Conservation (phyloP, 352 stramenopile species). For the Elongisporangium undulatum region DNA sequence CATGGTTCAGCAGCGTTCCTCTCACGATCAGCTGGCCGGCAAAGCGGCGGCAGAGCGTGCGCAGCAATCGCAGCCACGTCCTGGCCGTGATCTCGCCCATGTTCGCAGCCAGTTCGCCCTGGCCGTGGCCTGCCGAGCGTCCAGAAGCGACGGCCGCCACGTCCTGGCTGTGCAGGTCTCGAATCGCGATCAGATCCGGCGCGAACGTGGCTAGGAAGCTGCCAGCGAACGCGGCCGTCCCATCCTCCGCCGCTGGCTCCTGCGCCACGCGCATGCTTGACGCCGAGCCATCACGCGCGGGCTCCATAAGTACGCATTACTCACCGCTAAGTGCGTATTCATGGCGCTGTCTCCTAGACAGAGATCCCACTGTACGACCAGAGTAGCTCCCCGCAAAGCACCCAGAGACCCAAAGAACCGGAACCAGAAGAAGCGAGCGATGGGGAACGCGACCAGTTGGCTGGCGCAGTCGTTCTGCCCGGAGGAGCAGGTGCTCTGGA, state of each 20-base stretch:
- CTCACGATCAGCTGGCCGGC: conserved; percentile 17
- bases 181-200: not conserved
- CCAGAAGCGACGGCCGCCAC: not conserved
- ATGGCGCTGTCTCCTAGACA: not conserved
- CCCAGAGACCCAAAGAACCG: not conserved
- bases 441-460: conserved; percentile 79
- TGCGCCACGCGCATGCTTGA: not conserved
- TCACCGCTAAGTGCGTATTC: not conserved
- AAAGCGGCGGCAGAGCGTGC: conserved; percentile 25
- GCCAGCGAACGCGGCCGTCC: not conserved
- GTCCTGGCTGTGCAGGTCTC: not conserved
- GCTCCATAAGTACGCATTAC: not conserved
- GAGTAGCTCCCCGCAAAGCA: conserved; percentile 7
- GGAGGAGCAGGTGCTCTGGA: conserved; percentile 71
- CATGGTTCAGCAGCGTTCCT: conserved; percentile 39
- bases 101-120: not conserved
- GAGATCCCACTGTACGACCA: not conserved
- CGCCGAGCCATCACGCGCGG: not conserved
- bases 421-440: conserved; percentile 11
- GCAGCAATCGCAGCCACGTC: conserved; percentile 7
- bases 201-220: not conserved
- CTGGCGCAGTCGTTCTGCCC: conserved; percentile 64
- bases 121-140: not conserved
- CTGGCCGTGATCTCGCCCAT: not conserved
- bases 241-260: not conserved